Evolutionary conservation across 2,329 filamentous ascomycete species (phyloP).

Genomic region (Epichloe amarillans): DNA sequence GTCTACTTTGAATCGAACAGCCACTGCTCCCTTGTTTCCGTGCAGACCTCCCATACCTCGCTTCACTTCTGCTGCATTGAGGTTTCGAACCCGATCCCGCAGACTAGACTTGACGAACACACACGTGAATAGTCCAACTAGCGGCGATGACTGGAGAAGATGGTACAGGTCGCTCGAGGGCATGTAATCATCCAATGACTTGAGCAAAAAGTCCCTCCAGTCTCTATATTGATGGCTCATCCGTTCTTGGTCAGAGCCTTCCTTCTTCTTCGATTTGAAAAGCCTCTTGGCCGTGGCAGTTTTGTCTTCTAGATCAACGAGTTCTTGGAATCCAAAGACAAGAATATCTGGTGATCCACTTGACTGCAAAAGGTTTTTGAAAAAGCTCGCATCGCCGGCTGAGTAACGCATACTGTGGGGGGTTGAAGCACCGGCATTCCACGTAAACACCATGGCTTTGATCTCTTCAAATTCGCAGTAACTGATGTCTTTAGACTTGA

Average conservation of each 20-base stretch:
- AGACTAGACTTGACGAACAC: slow-evolving; percentile 81
- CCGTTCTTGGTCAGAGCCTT: slow-evolving; percentile 67
- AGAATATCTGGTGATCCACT: slow-evolving; percentile 75
- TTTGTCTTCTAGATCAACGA: slow-evolving; percentile 97
- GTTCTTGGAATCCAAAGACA: slow-evolving; percentile 92
- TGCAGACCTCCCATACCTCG: slow-evolving; percentile 90
- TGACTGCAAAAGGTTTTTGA: slow-evolving; percentile 65
- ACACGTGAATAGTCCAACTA: slow-evolving; percentile 92
- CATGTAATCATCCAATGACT: slow-evolving; percentile 73
- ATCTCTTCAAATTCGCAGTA: slow-evolving; percentile 81
- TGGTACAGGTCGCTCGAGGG: slow-evolving; percentile 66
- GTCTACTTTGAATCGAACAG: slow-evolving; percentile 85
- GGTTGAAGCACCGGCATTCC: slow-evolving; percentile 97
- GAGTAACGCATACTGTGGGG: slow-evolving; percentile 65
- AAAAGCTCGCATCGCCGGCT: slow-evolving; percentile 66
- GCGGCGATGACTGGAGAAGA: slow-evolving; percentile 69
- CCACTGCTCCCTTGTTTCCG: slow-evolving; percentile 90
- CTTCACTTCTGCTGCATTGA: slow-evolving; percentile 77
- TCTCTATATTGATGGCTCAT: slow-evolving; percentile 97
- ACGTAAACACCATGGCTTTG: slow-evolving; percentile 71
- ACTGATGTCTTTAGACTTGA: slow-evolving; percentile 70
- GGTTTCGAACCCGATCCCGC: slow-evolving; percentile 60
- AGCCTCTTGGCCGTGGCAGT: slow-evolving; percentile 93
- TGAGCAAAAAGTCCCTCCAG: slow-evolving; percentile 82
- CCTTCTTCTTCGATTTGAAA: slow-evolving; percentile 81